Base-by-base conservation (phyloP, 192 early-diverging fungal genomes). In the Podila verticillata region DNA sequence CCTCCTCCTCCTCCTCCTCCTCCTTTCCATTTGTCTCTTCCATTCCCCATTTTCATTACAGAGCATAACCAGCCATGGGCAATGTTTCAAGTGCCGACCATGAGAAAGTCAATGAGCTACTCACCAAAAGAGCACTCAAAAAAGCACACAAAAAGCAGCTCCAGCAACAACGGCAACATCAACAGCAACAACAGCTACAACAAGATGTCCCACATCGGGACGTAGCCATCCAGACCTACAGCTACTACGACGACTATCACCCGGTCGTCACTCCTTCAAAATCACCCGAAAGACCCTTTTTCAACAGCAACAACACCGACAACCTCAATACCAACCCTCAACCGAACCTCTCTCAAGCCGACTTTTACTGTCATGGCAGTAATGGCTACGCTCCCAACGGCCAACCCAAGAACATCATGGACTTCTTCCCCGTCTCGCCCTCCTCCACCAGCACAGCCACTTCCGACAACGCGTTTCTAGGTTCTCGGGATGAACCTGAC, bases 301-400 rank as follows among this genome's bases (percentile, higher is more conserved):
- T 24, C 51, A 24, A 54, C 24, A 26, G 20, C 4, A 19, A 54
- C 51, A 1, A 54, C 51, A 1, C 5, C 5, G 17, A 54, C 24
- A 7, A 5, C 49, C 20, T 15, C 15, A 47, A 15, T 7, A 47
- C 17, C 17, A 51, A 22, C 49, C 13, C 17, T 15, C 39, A 44
- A 15, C 39, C 13, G 39, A 44, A 44, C 39, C 39, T 44, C 39
- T 44, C 39, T 4, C 51, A 54, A 26, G n/a, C 51, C 22, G 51
- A 54, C 20, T 54, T 54, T 54, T 54, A 54, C 24, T 6, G 51
- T 54, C 51, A 54, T 54, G 24, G 51, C 63, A 51, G 67, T n/a
- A 44, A 36, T 26, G 19, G 30, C 22, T 13, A 4, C 39, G 22
- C 20, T 26, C 8, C 51, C 10, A 54, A 54, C 51, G 51, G 51